These are phyloP conservation scores for Fonsecaea nubica DNA, from an alignment of 2,329 filamentous ascomycete genomes.

Conservation along the genomic window DNA sequence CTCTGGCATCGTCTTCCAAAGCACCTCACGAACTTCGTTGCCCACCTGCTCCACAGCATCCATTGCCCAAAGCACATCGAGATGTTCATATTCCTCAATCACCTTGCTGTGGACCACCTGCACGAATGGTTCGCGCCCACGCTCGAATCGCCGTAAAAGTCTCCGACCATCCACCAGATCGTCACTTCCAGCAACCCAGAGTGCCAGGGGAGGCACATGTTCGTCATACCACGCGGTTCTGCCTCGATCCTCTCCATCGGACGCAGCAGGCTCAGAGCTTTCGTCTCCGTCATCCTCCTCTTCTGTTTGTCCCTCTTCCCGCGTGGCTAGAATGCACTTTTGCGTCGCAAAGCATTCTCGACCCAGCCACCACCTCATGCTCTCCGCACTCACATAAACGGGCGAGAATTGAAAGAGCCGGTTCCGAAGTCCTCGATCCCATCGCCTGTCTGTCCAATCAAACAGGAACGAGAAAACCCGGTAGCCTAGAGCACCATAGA, in stretches of 20 bases:
- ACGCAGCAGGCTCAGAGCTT: conserved; percentile 27
- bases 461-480: conserved; percentile 89
- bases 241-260: conserved; percentile 24
- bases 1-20: conserved; percentile 76
- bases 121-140: conserved; percentile 80
- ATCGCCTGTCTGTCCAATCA: conserved; percentile 81
- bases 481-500: conserved; percentile 86
- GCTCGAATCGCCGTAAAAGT: conserved; percentile 75
- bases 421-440: conserved; percentile 79
- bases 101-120: conserved; percentile 80
- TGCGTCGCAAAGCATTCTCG: conserved; percentile 83
- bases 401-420: conserved; percentile 93
- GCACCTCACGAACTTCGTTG: conserved; percentile 75
- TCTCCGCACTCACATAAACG: conserved; percentile 86
- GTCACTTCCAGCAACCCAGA: conserved; percentile 87
- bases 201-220: conserved; percentile 78
- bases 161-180: conserved; percentile 81
- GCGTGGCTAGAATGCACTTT: conserved; percentile 83
- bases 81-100: conserved; percentile 87
- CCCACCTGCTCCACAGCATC: conserved; percentile 85
- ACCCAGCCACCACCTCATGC: conserved; percentile 95
- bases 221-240: conserved; percentile 79
- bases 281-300: conserved; percentile 44
- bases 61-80: conserved; percentile 95
- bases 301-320: conserved; percentile 72